Evolutionary conservation across 306 rosid genomes (phyloP), one percentile per base, ranked within the genome.

Genomic region (Astragalus membranaceus): DNA sequence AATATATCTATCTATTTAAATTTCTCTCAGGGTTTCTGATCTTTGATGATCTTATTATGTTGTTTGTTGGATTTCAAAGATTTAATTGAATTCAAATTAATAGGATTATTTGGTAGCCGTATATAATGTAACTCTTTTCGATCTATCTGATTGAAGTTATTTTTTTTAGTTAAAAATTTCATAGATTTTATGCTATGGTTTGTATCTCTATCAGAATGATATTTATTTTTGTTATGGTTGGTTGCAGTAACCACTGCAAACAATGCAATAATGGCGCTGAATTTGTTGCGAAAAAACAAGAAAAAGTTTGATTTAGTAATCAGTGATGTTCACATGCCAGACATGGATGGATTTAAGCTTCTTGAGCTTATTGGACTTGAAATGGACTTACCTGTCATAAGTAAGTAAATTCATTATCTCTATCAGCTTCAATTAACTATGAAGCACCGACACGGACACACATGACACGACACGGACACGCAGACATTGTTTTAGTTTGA

Each of bases 271-370:
- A 48, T 75, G 3, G 99, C 99, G 35, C 80, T 95, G 81, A 72
- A 86, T 59, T 43, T 87, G 83, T 78, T 95, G 84, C 87, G 97
- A 82, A 90, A 83, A 67, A 91, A 89, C 79, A 87, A 72, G 61
- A 65, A 83, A 78, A 79, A 44, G 55, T 95, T 83, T 78, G 99
- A 95, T 72, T 79, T 95, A 32, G 96, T 95, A 54, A 95, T 91
- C 85, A 95, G 97, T 62, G 97, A 91, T 72, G 99, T 95, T 2
- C 91, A 89, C 54, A 95, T 95, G 99, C 99, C 99, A 30, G 97
- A 95, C 84, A 95, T 95, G 99, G 99, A 95, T 82, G 99, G 99
- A 69, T 95, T 95, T 70, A 91, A 89, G 86, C 74, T 95, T 66
- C 96, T 95, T 47, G 99, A 95, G 88, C 92, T 84, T 58, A 87